Evolutionary conservation across 768 basidiomycete species (phyloP).

Genomic region (Russula abietina): DNA sequence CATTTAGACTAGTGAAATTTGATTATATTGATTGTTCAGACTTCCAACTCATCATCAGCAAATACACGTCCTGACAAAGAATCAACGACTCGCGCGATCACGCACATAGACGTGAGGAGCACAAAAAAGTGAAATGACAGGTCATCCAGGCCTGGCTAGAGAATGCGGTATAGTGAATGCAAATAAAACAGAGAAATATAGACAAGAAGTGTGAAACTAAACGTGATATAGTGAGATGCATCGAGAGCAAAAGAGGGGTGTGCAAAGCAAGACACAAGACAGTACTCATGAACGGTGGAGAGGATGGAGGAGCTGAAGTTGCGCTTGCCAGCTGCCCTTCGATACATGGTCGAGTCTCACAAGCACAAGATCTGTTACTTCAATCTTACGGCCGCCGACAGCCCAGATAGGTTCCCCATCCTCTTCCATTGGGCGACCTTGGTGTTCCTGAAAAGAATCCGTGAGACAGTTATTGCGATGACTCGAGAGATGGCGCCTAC

Average conservation of each 20-base stretch:
- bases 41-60: not conserved
- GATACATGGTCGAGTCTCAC: constrained; percentile 81
- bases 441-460: constrained; percentile 39
- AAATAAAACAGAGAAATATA: not conserved
- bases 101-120: constrained; percentile 3
- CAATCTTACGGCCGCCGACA: constrained; percentile 52
- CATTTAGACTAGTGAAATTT: not conserved
- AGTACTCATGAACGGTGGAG: not conserved
- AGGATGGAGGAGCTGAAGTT: constrained; percentile 45
- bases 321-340: constrained; percentile 78
- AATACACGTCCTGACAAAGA: not conserved
- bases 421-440: constrained; percentile 52
- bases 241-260: not conserved
- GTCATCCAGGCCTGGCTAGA: not conserved
- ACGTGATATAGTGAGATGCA: not conserved
- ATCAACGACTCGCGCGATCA: not conserved
- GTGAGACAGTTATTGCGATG: not conserved
- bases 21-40: not conserved
- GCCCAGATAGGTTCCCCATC: constrained; percentile 56
- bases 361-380: constrained; percentile 60
- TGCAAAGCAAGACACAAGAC: not conserved
- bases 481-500: constrained; percentile 34
- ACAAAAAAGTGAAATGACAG: constrained; percentile 1
- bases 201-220: not conserved
- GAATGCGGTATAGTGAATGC: not conserved